Evolutionary conservation across 768 basidiomycete species (phyloP), one percentile per base, ranked within the genome.

Genomic region (Porphyrellus cyaneotinctus): DNA sequence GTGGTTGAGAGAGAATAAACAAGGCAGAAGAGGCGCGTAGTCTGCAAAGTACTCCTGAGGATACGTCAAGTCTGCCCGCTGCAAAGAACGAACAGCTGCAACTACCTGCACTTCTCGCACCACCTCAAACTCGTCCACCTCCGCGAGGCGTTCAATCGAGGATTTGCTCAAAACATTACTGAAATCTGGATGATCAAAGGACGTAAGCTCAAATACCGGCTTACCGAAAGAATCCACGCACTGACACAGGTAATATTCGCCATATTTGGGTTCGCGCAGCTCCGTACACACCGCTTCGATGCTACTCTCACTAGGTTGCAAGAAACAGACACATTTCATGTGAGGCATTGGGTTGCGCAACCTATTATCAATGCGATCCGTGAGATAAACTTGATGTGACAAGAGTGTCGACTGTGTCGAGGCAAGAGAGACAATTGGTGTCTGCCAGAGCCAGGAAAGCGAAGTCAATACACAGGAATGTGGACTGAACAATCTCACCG

Each of bases 211-310:
- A 33, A 30, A 53, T 53, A 49, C 50, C 49, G 23, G 48, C 30
- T 43, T 49, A 54, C 50, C 57, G 58, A 58, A 70, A 63, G 71
- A 73, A 80, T 75, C 79, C 83, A 88, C 86, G 79, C 77, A 92
- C 95, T 88, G 82, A 98, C 95, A 99, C 67, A 99, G 75, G 79
- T 95, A 98, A 74, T 99, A 99, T 74, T 94, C 93, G 68, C 94
- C 94, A 64, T 98, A 99, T 71, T 88, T 88, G 11, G 95, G 95
- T 63, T 92, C 88, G 33, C 78, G 78, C 31, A 99, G 76, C 66
- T 99, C 97, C 50, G 80, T 75, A 59, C 87, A 88, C 50, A 97
- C 77, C 23, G 87, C 88, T 50, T 84, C 84, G 32, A 99, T 74
- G 64, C 91, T 94, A 28, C 87, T 83, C 43, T 90, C 85, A 51